Conservation (phyloP, 306 rosid genomes). For the Aeschynomene evenia region DNA sequence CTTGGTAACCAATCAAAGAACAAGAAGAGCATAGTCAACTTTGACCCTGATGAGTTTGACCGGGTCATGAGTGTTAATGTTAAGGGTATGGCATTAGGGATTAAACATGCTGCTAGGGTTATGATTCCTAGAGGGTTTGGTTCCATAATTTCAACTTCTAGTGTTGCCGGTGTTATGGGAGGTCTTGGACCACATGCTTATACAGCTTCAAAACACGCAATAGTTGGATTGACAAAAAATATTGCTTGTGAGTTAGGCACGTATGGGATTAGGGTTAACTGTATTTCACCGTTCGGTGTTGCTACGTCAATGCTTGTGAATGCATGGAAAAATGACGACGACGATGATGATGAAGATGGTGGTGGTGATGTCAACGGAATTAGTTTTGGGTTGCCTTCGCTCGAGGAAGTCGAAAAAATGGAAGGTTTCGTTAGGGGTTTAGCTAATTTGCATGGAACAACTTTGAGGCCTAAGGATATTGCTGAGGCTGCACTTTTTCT, state of each 20-base stretch:
- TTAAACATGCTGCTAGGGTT: conserved; percentile 71
- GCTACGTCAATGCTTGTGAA: conserved; percentile 81
- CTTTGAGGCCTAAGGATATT: conserved; percentile 60
- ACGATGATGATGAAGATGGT: conserved; percentile 10
- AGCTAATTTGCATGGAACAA: conserved; percentile 64
- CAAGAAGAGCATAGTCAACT: conserved; percentile 64
- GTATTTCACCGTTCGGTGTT: conserved; percentile 87
- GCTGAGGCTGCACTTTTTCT: conserved; percentile 87
- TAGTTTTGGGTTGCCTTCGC: conserved; percentile 48
- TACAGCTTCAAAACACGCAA: conserved; percentile 82
- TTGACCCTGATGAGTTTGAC: conserved; percentile 66
- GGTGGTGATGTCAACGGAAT: conserved; percentile 27
- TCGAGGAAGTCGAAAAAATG: conserved; percentile 58
- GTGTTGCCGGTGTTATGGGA: conserved; percentile 71
- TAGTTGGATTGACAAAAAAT: conserved; percentile 81
- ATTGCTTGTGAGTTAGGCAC: conserved; percentile 71
- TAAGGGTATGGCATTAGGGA: conserved; percentile 69
- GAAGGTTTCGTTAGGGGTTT: conserved; percentile 76
- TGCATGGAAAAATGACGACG: conserved; percentile 51
- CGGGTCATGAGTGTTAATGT: conserved; percentile 75
- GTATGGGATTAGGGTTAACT: conserved; percentile 69
- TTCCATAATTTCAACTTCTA: conserved; percentile 64
- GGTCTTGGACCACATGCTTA: conserved; percentile 88
- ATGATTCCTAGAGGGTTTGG: conserved; percentile 63
- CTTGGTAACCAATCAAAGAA: conserved; percentile 62